Evolutionary conservation across 768 basidiomycete genomes (phyloP), one percentile per base, ranked within the genome.

Genomic region (Daedaleopsis sinensis): DNA sequence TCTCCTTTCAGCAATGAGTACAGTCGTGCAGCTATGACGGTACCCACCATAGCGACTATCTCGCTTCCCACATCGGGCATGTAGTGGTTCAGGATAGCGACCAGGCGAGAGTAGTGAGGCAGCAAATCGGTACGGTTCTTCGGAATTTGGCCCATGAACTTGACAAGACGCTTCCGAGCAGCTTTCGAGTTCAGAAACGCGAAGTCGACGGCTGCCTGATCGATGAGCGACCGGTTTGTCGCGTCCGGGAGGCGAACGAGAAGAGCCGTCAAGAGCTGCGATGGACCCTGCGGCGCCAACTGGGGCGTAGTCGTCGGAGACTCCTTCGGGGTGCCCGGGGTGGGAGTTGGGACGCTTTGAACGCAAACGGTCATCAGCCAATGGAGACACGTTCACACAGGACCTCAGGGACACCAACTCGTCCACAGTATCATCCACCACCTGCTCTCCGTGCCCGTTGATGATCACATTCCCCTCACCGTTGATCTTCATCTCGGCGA

Each of bases 141-240:
- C 0, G 91, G 91, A 7, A 93, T 87, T 68, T 91, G 88, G 5
- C 81, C 80, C 68, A 98, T 81, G 69, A 91, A 93, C 92, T 95
- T 58, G 46, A 58, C 50, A 24, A 63, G 82, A 58, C 97, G 78
- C 73, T 96, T 98, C 67, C 97, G 81, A 13, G 96, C 93, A 21
- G 96, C 94, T 73, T 98, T 98, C 46, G 94, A 96, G 71, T 98
- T 99, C 59, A 99, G 79, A 70, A 96, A 94, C 0, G 94, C 93
- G 73, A 99, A 99, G 64, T 99, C 96, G 42, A 98, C 86, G 0
- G 95, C 95, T 32, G 90, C 89, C 74, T 96, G 93, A 71, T 99
- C 97, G 59, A 98, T 91, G 61, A 94, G 73, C 2, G 85, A 82
- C 16, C 93, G 86, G 69, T 94, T 98, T 13, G 92, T 96, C n/a